These are phyloP conservation scores for Davidsoniella australis DNA, from an alignment of 2,329 filamentous ascomycete species.

Conservation along the genomic window DNA sequence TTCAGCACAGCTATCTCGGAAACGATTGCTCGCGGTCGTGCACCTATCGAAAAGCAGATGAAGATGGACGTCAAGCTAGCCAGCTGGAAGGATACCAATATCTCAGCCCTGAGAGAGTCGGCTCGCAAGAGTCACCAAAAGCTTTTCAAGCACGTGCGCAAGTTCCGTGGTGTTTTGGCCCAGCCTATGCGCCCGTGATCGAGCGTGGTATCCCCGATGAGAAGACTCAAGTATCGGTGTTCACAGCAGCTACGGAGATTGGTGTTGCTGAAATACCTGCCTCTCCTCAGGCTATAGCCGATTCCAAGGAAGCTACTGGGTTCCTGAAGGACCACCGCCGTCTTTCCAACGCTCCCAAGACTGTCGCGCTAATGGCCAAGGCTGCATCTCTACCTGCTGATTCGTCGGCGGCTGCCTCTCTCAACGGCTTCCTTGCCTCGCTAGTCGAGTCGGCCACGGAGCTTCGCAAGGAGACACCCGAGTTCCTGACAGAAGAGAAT, in stretches of 20 bases:
- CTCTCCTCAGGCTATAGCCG: background rate
- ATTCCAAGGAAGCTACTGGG: background rate
- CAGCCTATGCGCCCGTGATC: slow-evolving; percentile 56
- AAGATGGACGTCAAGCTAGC: slow-evolving; percentile 83
- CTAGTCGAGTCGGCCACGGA: slow-evolving; percentile 43
- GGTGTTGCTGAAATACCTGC: slow-evolving; percentile 2
- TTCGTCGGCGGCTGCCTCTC: slow-evolving; percentile 36
- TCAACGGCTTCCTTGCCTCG: slow-evolving; percentile 53
- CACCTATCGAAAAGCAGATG: slow-evolving; percentile 73
- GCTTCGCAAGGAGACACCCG: slow-evolving; percentile 69
- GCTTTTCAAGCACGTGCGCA: slow-evolving; percentile 76
- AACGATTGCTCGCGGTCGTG: slow-evolving; percentile 48
- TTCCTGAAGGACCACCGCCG: slow-evolving; percentile 34
- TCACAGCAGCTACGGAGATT: slow-evolving; percentile 13
- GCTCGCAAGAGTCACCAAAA: slow-evolving; percentile 81
- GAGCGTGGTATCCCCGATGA: slow-evolving; percentile 42
- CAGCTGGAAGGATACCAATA: slow-evolving; percentile 97
- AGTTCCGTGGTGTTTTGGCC: slow-evolving; percentile 65
- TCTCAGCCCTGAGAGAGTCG: slow-evolving; percentile 73
- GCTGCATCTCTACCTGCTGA: slow-evolving; percentile 36
- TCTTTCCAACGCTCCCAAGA: slow-evolving; percentile 52
- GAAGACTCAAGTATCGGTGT: slow-evolving; percentile 12
- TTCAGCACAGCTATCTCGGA: slow-evolving; percentile 52
- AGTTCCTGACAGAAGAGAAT: slow-evolving; percentile 69
- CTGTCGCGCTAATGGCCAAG: slow-evolving; percentile 56